phyloP scores from a whole-genome alignment of 169 alveolate genomes.

The Cryptosporidium andersoni region DNA sequence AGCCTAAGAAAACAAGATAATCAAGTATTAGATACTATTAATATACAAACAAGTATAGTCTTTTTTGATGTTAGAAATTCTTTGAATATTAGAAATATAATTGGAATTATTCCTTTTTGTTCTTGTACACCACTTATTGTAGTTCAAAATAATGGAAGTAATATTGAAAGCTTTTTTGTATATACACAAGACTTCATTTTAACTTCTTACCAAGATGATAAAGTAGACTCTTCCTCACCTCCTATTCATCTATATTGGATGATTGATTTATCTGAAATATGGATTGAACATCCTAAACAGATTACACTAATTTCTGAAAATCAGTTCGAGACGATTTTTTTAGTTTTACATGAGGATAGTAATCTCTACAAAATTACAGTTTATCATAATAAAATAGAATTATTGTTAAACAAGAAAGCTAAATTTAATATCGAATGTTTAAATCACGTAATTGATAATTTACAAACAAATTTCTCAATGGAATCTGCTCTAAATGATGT shows the following conservation, averaged over 20 bases:
- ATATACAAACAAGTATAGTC: constrained; percentile 22
- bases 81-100: constrained; percentile 35
- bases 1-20: background rate
- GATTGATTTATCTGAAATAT: constrained; percentile 30
- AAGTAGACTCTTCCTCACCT: background rate
- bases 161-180: constrained; percentile 2
- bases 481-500: background rate
- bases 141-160: background rate
- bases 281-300: constrained; percentile 42
- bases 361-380: constrained; percentile 21
- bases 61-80: constrained; percentile 59
- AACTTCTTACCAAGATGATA: constrained; percentile 9
- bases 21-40: background rate
- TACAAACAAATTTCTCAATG: too few relatives aligned
- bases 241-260: constrained; percentile 36
- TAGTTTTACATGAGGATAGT: constrained; percentile 5
- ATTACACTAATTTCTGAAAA: constrained; percentile 12
- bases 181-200: constrained; percentile 27
- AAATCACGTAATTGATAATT: too few relatives aligned
- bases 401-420: constrained; percentile 18
- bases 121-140: constrained; percentile 28
- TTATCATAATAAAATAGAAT: constrained; percentile 12
- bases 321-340: background rate
- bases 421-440: constrained; percentile 7
- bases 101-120: constrained; percentile 63